A percentile compares a stretch with the other conserved stretches of the same genome.
Conservation (phyloP, 2,329 filamentous ascomycete genomes). For the Clonostachys rosea region DNA sequence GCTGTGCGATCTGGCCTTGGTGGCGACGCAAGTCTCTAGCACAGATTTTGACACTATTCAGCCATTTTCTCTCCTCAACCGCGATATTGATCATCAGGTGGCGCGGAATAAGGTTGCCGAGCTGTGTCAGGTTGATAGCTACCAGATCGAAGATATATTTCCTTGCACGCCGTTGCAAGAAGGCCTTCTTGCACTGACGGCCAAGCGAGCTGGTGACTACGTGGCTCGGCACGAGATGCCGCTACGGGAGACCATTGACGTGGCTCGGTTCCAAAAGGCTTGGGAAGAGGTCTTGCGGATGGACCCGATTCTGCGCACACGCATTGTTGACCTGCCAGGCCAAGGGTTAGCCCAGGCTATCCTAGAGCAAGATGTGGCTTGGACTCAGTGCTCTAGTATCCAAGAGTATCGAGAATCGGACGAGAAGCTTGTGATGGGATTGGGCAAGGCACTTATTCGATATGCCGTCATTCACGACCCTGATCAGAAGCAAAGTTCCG, state of each 20-base stretch:
- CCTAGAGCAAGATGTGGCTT: constrained; percentile 23
- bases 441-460: not conserved
- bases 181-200: constrained; percentile 1
- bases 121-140: not conserved
- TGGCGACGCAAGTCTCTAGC: too few species aligned
- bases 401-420: not conserved
- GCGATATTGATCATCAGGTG: not conserved
- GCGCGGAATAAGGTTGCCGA: not conserved
- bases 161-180: constrained; percentile 4
- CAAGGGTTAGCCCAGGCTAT: constrained; percentile 26
- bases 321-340: constrained; percentile 17
- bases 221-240: not conserved
- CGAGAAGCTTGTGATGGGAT: not conserved
- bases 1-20: not conserved
- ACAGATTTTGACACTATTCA: not conserved
- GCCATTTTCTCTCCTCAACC: not conserved
- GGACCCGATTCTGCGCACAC: not conserved
- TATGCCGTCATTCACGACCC: not conserved
- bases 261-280: not conserved
- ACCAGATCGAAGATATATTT: constrained; percentile 17
- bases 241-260: not conserved
- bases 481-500: not conserved
- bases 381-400: constrained; percentile 2
- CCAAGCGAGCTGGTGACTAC: constrained; percentile 1
- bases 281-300: not conserved